A percentile compares a stretch with the other conserved stretches of the same genome.
These are phyloP conservation scores for Mycena latifolia DNA, from an alignment of 768 basidiomycete species.

Conservation along the genomic window DNA sequence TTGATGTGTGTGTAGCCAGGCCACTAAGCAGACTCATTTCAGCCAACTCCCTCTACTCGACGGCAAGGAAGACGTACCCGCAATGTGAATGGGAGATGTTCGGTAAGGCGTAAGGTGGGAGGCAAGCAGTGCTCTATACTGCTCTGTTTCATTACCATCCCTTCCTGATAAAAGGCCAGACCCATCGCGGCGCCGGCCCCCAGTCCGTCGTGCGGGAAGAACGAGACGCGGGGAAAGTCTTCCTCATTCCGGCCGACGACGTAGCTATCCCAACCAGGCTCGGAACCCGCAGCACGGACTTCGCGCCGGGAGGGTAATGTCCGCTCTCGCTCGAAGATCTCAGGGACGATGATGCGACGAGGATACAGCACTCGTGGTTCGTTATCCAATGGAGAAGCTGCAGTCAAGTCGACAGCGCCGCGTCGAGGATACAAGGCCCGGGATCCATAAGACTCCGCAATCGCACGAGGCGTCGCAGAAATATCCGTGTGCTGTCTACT, in stretches of 20 bases:
- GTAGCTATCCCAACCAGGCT: background rate
- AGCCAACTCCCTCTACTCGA: background rate
- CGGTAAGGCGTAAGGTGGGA: background rate
- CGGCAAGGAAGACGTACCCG: conserved; percentile 8
- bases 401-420: background rate
- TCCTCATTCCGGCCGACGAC: conserved; percentile 12
- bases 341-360: background rate
- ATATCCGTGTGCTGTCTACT: too few relatives aligned
- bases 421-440: background rate
- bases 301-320: background rate
- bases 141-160: conserved; percentile 25
- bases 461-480: too few relatives aligned
- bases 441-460: background rate
- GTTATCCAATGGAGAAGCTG: background rate
- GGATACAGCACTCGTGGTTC: background rate
- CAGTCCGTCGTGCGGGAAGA: conserved; percentile 22
- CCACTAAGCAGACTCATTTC: conserved; percentile 10
- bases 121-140: conserved; percentile 17
- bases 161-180: conserved; percentile 30
- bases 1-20: conserved; percentile 29
- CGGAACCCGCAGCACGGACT: background rate
- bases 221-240: conserved; percentile 9
- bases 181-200: conserved; percentile 26
- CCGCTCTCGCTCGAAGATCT: background rate
- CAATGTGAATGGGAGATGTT: conserved; percentile 13